A percentile compares a stretch with the other conserved stretches of the same genome.
Evolutionary conservation across 2,329 filamentous ascomycete genomes (phyloP).

Genomic region (Diplodia scrobiculata): DNA sequence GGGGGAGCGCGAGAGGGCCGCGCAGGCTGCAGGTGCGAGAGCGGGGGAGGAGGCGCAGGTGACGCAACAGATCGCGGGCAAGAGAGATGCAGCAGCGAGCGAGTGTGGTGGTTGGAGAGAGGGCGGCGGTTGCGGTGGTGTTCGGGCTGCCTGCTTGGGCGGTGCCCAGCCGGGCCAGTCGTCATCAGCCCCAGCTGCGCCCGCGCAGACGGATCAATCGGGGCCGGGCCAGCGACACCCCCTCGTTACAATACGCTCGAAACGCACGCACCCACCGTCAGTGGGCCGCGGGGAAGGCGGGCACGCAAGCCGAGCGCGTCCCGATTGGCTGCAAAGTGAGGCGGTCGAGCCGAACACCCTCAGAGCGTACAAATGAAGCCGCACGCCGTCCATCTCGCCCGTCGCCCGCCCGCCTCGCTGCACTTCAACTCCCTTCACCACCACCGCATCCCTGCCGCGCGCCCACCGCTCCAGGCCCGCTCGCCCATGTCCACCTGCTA

Average conservation of each 20-base stretch:
- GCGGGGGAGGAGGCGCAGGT: neutral
- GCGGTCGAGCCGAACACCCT: constrained; percentile 25
- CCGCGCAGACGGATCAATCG: constrained; percentile 16
- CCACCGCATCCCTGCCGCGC: constrained; percentile 19
- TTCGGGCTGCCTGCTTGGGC: constrained; percentile 2
- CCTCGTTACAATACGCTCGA: constrained; percentile 18
- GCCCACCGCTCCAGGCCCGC: neutral
- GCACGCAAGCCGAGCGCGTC: constrained; percentile 5
- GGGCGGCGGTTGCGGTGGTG: neutral
- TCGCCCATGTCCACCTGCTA: constrained; percentile 9
- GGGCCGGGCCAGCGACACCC: neutral
- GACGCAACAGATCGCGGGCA: neutral
- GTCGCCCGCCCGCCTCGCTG: constrained; percentile 11
- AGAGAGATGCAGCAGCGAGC: neutral
- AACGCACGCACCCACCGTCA: neutral
- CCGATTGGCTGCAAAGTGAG: constrained; percentile 26
- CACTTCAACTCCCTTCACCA: constrained; percentile 7
- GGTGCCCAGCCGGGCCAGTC: constrained; percentile 6
- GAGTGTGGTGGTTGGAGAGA: constrained; percentile 7
- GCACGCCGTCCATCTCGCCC: constrained; percentile 17
- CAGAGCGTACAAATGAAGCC: constrained; percentile 24
- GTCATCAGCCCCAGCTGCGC: constrained; percentile 13
- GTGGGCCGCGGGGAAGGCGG: constrained; percentile 25
- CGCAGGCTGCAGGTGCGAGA: constrained; percentile 20
- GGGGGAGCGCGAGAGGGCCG: constrained; percentile 62